phyloP scores from a whole-genome alignment of 306 rosid genomes.

The Clitoria ternatea region DNA sequence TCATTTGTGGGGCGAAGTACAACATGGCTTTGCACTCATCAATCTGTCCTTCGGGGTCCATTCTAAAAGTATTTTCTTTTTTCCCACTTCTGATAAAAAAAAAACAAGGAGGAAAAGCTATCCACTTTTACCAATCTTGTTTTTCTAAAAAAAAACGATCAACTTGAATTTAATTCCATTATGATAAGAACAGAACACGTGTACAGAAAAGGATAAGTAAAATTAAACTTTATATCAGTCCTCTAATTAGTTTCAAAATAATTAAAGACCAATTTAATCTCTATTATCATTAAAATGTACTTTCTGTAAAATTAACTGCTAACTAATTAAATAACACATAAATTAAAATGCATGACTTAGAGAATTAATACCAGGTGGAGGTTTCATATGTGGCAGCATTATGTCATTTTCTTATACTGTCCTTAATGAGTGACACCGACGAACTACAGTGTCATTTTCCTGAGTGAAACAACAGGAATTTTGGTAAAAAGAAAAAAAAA shows the following conservation, averaged over 20 bases:
- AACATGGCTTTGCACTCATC: slow-evolving; percentile 22
- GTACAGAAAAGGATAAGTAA: slow-evolving; percentile 1
- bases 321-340: no score
- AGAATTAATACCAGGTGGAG: no score
- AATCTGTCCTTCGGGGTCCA: slow-evolving; percentile 21
- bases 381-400: neutral
- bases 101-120: neutral
- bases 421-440: slow-evolving; percentile 19
- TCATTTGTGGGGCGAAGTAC: slow-evolving; percentile 31
- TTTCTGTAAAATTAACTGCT: no score
- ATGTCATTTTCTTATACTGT: slow-evolving; percentile 15
- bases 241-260: no score
- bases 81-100: neutral
- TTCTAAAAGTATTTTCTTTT: neutral
- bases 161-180: neutral
- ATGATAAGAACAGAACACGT: neutral
- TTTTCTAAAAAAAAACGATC: no score
- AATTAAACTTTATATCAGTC: no score
- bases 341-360: no score
- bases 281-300: no score
- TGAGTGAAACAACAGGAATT: slow-evolving; percentile 2
- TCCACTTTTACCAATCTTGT: no score
- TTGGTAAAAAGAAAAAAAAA: neutral
- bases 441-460: slow-evolving; percentile 24
- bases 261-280: no score